Percentiles rank a stretch among this genome's conserved stretches.
Evolutionary conservation across 108 stramenopile genomes (phyloP).

Genomic region (Nitzschia sp.): DNA sequence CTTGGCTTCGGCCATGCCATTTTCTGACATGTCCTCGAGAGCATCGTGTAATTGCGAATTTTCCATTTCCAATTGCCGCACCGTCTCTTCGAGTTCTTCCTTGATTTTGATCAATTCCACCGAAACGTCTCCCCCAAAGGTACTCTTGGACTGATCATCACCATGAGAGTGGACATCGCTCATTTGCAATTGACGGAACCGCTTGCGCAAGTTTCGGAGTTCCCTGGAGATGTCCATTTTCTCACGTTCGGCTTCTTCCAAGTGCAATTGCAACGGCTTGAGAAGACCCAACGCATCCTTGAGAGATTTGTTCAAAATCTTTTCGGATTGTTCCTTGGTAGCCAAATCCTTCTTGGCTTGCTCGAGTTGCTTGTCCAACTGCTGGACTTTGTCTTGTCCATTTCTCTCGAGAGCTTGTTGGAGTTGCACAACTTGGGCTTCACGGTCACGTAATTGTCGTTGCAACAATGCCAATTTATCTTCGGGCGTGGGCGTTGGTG

Average conservation of each 20-base stretch:
- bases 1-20: constrained; percentile 21
- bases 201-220: constrained; percentile 38
- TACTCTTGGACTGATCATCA: constrained; percentile 36
- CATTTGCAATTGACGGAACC: constrained; percentile 35
- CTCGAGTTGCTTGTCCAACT: constrained; percentile 27
- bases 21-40: constrained; percentile 44
- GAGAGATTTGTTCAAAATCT: constrained; percentile 46
- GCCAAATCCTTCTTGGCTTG: constrained; percentile 28
- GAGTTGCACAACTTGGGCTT: constrained; percentile 25
- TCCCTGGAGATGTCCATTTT: constrained; percentile 48
- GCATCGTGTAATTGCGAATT: constrained; percentile 58
- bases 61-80: constrained; percentile 48
- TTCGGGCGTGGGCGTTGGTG: constrained; percentile 1
- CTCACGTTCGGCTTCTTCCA: constrained; percentile 58
- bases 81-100: constrained; percentile 43
- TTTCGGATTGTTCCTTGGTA: constrained; percentile 36
- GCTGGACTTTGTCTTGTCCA: constrained; percentile 13
- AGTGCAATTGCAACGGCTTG: constrained; percentile 52
- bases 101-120: constrained; percentile 28
- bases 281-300: constrained; percentile 58
- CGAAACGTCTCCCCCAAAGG: constrained; percentile 16
- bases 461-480: constrained; percentile 18
- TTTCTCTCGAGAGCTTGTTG: neutral
- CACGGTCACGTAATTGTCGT: constrained; percentile 18
- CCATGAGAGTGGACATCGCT: neutral